phyloP scores from a whole-genome alignment of 2,329 filamentous ascomycete genomes.

The Metarhizium humberi region DNA sequence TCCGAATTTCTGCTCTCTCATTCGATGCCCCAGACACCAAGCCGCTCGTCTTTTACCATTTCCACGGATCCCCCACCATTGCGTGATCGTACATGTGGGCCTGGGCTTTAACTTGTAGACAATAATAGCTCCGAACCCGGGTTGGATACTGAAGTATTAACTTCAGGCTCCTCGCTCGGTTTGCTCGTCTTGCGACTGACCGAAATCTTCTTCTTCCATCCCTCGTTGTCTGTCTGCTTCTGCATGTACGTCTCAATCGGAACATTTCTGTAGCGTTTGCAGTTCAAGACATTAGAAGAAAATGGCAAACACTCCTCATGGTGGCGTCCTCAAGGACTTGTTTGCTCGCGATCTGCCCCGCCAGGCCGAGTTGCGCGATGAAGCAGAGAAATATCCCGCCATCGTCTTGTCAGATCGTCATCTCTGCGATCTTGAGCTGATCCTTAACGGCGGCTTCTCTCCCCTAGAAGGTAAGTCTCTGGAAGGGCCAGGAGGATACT shows the following conservation, averaged over 20 bases:
- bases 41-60: conserved; percentile 1
- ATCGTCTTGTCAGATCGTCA: conserved; percentile 85
- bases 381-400: conserved; percentile 80
- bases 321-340: conserved; percentile 96
- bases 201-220: neutral
- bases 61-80: conserved; percentile 19
- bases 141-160: neutral
- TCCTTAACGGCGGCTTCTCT: conserved; percentile 96
- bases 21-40: neutral
- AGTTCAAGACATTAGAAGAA: neutral
- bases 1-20: neutral
- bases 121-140: conserved; percentile 2
- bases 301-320: conserved; percentile 67
- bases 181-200: neutral
- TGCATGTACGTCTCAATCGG: neutral
- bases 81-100: conserved; percentile 16
- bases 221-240: conserved; percentile 1
- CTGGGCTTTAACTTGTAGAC: neutral
- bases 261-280: neutral
- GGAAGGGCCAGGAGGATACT: too few species aligned
- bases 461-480: conserved; percentile 73
- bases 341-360: conserved; percentile 84
- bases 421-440: conserved; percentile 93
- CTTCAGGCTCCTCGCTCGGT: neutral
- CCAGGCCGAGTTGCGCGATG: conserved; percentile 67